Evolutionary conservation across 306 rosid species (phyloP), one percentile per base, ranked within the genome.

Genomic region (Cucurbita ficifolia): DNA sequence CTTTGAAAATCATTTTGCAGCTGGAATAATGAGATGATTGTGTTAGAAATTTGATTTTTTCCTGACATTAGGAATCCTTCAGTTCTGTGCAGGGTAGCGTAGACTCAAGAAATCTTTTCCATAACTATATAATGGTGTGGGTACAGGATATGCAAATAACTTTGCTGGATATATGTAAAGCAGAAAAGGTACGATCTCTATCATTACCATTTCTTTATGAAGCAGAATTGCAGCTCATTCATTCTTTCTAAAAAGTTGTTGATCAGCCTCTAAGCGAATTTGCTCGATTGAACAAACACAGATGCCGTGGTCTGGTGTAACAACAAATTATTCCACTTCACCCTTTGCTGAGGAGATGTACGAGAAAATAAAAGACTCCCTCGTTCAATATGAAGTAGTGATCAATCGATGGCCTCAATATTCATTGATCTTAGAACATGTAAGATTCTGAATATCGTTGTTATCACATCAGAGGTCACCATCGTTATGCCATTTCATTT

Each of bases 251-350:
- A 39, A 14, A 69, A 46, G 43, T 69, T 68, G 24, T 52, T 16
- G 7, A 22, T 24, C 57, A 48, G 13, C 57, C 22, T 48, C 36
- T 24, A 69, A 45, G 43, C 14, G 13, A 45, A 48, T 7, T 24
- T 48, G 19, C 69, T 75, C 42, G 17, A 42, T 83, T 56, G 59
- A 72, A 61, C 60, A 67, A 70, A 81, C 81, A 54, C 84, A 94
- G 98, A 92, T 89, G 62, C 97, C 97, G n/a, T 94, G 97, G 98
- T 85, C 95, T 72, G 98, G 98, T 75, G 96, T 87, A 63, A 83
- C 85, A 56, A 94, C 98, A 74, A 90, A 87, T 77, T 88, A 89
- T 81, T 89, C 96, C 46, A 94, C 91, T 60, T 89, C 98, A 36
- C 96, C 96, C 3, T 94, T 90, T 83, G 92, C 97, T 1, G 98